Conservation (phyloP, 768 basidiomycete genomes). For the Mycena albidolilacea region DNA sequence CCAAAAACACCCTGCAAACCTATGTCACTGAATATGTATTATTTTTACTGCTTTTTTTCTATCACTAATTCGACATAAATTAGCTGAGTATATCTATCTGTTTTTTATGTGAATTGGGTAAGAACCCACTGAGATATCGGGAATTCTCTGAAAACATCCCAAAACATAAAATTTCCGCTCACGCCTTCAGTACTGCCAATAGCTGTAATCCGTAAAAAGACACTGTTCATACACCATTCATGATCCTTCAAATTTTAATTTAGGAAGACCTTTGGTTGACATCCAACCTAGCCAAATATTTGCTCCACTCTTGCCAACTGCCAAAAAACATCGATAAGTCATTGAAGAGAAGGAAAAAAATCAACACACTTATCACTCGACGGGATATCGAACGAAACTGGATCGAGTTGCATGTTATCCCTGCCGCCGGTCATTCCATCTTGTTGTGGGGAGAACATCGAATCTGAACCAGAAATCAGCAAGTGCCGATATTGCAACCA, state of each 20-base stretch:
- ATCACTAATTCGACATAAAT: too few species aligned
- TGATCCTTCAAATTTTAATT: not conserved
- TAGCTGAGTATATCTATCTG: too few species aligned
- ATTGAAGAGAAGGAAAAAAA: not conserved
- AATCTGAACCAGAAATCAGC: not conserved
- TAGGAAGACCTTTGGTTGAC: not conserved
- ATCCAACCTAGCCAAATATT: slow-evolving; percentile 4
- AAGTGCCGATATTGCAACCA: not conserved
- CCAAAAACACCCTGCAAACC: too few species aligned
- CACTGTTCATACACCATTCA: too few species aligned
- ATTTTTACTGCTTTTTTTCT: too few species aligned
- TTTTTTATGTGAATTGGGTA: too few species aligned
- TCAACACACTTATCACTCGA: not conserved
- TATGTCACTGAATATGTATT: too few species aligned
- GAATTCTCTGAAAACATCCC: too few species aligned
- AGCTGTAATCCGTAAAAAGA: too few species aligned
- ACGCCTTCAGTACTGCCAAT: too few species aligned
- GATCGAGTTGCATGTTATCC: not conserved
- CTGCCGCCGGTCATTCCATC: not conserved
- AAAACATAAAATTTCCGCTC: too few species aligned
- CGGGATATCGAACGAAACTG: slow-evolving; percentile 7
- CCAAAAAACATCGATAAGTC: not conserved
- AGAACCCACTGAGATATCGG: too few species aligned
- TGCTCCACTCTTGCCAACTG: slow-evolving; percentile 16
- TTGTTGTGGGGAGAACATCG: not conserved